Percentiles rank a stretch among this genome's conserved stretches.
Conservation (phyloP, 2,329 filamentous ascomycete genomes). For the Acephala macrosclerotiorum region DNA sequence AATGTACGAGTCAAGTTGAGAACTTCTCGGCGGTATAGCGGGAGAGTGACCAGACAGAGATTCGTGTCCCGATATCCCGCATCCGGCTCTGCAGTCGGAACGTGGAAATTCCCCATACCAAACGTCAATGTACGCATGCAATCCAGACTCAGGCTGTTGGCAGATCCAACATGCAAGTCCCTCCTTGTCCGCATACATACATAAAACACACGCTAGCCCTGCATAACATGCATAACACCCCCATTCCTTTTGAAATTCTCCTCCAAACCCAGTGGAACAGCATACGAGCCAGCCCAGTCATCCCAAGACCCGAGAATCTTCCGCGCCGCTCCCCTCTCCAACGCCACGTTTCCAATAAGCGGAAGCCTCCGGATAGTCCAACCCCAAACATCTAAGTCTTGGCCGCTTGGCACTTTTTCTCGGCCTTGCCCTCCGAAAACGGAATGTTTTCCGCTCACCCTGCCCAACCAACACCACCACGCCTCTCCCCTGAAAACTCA, state of each 20-base stretch:
- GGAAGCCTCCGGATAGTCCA: not conserved
- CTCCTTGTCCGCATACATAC: not conserved
- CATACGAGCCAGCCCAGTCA: not conserved
- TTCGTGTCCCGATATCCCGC: not conserved
- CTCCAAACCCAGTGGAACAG: not conserved
- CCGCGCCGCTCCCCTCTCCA: not conserved
- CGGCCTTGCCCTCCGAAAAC: not conserved
- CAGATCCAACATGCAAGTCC: not conserved
- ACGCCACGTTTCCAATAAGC: conserved; percentile 3
- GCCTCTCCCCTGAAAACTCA: not conserved
- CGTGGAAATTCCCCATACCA: conserved; percentile 2
- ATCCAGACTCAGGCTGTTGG: not conserved
- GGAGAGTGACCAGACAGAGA: not conserved
- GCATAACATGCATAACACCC: conserved; percentile 13
- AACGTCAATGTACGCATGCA: not conserved
- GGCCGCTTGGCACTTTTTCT: not conserved
- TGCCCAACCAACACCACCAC: not conserved
- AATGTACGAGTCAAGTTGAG: conserved; percentile 3
- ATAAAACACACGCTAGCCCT: conserved; percentile 1
- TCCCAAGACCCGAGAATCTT: not conserved
- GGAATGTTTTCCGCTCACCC: not conserved
- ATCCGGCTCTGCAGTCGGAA: not conserved
- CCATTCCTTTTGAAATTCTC: not conserved
- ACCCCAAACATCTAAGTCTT: not conserved
- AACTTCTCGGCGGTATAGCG: not conserved